These are phyloP conservation scores for Cymbomonas tetramitiformis DNA, from an alignment of 139 green algal genomes.

Conservation along the genomic window DNA sequence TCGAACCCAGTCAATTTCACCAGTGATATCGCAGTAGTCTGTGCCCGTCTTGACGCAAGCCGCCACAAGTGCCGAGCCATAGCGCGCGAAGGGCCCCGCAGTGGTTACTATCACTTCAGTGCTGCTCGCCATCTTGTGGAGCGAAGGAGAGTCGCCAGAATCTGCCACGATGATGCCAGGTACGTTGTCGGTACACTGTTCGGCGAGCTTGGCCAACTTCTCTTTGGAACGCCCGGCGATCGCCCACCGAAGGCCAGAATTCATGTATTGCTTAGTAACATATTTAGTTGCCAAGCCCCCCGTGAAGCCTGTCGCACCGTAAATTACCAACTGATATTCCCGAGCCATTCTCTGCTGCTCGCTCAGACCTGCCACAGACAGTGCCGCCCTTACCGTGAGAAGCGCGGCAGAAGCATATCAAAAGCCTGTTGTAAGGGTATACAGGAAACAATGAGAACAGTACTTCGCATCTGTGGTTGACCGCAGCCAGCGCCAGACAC, in stretches of 20 bases:
- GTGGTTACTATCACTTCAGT: background rate
- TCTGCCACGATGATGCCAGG: conserved; percentile 1
- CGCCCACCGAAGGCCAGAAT: conserved; percentile 40
- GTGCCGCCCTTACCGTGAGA: too few species aligned
- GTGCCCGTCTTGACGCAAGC: conserved; percentile 46
- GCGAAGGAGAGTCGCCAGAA: background rate
- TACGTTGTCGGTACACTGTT: conserved; percentile 1
- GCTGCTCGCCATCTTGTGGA: background rate
- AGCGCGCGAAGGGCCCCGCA: conserved; percentile 4
- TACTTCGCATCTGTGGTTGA: too few species aligned
- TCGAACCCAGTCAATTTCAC: conserved; percentile 37
- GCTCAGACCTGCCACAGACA: too few species aligned
- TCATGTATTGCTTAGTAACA: conserved; percentile 39
- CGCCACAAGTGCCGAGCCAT: conserved; percentile 40
- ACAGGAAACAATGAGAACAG: too few species aligned
- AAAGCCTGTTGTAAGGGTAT: too few species aligned
- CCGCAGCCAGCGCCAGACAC: too few species aligned
- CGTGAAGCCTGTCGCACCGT: conserved; percentile 56
- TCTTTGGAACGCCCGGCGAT: conserved; percentile 54
- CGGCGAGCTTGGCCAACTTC: conserved; percentile 49
- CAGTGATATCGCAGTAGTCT: conserved; percentile 81
- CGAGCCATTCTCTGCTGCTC: too few species aligned
- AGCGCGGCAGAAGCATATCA: too few species aligned
- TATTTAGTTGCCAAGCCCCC: conserved; percentile 59
- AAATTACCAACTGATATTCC: conserved; percentile 53